Percentiles rank a stretch among this genome's conserved stretches.
These are phyloP conservation scores for Paramyrothecium roridum DNA, from an alignment of 2,329 filamentous ascomycete genomes.

Conservation along the genomic window DNA sequence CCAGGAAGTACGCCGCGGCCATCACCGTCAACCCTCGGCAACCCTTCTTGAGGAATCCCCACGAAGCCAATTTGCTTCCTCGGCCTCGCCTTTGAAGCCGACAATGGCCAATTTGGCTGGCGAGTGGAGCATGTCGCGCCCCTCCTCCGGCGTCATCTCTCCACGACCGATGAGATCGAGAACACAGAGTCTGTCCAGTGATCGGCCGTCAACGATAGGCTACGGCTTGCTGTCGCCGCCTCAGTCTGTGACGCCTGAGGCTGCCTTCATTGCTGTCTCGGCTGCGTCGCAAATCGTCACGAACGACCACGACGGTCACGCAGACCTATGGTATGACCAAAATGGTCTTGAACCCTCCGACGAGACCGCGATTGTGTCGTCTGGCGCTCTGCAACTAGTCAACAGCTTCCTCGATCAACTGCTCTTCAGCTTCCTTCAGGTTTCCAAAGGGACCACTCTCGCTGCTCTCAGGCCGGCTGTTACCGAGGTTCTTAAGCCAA, in stretches of 20 bases:
- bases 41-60: too few species aligned
- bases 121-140: slow-evolving; percentile 25
- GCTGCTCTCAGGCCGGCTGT: slow-evolving; percentile 76
- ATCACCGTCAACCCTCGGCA: too few species aligned
- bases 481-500: slow-evolving; percentile 81
- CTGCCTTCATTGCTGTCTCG: slow-evolving; percentile 83
- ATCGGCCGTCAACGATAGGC: slow-evolving; percentile 60
- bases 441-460: slow-evolving; percentile 75
- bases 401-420: slow-evolving; percentile 94
- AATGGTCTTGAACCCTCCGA: slow-evolving; percentile 62
- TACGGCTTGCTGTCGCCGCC: slow-evolving; percentile 65
- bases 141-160: slow-evolving; percentile 28
- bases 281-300: slow-evolving; percentile 91
- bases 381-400: slow-evolving; percentile 70
- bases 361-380: slow-evolving; percentile 70
- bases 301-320: slow-evolving; percentile 76
- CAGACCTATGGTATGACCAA: slow-evolving; percentile 66
- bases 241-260: slow-evolving; percentile 66
- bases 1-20: background rate
- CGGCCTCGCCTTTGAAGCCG: slow-evolving; percentile 13
- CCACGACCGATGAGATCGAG: slow-evolving; percentile 40
- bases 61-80: too few species aligned
- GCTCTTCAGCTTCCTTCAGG: slow-evolving; percentile 83
- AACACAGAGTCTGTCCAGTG: slow-evolving; percentile 67
- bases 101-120: slow-evolving; percentile 21